Evolutionary conservation across 305 asterid genomes (phyloP), one percentile per base, ranked within the genome.

Genomic region (Fraxinus greggii): DNA sequence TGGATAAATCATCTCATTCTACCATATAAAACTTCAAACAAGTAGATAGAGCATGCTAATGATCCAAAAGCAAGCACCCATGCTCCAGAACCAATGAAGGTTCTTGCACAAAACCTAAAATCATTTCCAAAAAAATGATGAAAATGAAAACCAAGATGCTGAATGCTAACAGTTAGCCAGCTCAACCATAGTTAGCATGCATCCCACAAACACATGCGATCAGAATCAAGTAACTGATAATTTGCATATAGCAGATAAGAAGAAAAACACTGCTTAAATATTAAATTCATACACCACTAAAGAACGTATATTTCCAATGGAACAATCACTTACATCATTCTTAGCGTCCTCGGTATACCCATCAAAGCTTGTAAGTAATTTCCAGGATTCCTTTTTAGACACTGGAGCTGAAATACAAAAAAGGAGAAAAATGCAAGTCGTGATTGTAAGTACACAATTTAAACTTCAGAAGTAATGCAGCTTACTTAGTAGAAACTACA

Each of bases 281-380:
- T 67, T 40, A 38, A 78, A 63, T 78, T 23, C 32, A 67, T 10
- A 32, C 73, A 15, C n/a, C 19, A 72, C 76, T 59, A 12, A 12
- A 45, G 29, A 73, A 17, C 38, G 48, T 45, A 61, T 77, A 82
- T 76, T 80, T 73, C 72, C 73, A 56, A 23, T 77, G 36, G 21
- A 79, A 72, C 3, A 54, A 63, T 77, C 61, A 82, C 98, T 93
- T 84, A 95, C 99, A 96, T 96, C 99, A 96, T 96, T 86, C 99
- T 88, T 81, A 96, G 93, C 73, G 99, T 96, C 90, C 99, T 92
- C 19, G 98, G 98, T 88, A 96, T 92, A 81, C 91, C 95, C 87
- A 88, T 89, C 86, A 96, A 84, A 80, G 99, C 98, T 88, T 96
- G 99, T 70, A 94, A 87, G 88, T 92, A 86, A 91, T 96, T 96